phyloP scores from a whole-genome alignment of 257 asterid genomes.

The Marsdenia floribunda region DNA sequence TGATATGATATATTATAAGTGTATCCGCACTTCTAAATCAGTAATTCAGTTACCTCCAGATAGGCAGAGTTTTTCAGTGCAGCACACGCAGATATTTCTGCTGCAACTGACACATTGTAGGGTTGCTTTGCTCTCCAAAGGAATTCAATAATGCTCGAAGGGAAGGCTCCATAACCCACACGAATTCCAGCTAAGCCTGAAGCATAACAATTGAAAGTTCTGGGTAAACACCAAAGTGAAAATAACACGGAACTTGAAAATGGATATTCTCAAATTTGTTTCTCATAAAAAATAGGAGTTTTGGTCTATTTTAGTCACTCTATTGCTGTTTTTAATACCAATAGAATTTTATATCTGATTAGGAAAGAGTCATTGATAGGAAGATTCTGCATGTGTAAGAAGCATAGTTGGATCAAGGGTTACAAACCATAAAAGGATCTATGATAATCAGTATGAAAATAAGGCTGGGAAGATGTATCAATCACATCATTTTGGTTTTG shows the following conservation, averaged over 20 bases:
- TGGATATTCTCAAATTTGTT: neutral
- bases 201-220: slow-evolving; percentile 17
- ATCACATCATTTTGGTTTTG: too few species aligned
- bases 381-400: neutral
- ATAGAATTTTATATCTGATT: neutral
- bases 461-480: neutral
- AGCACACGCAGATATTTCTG: slow-evolving; percentile 95
- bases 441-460: neutral
- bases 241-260: neutral
- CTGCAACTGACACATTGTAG: slow-evolving; percentile 95
- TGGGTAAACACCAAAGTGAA: too few species aligned
- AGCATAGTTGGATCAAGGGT: neutral
- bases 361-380: neutral
- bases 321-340: neutral
- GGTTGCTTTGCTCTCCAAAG: slow-evolving; percentile 99
- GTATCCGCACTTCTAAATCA: neutral
- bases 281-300: neutral
- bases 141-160: slow-evolving; percentile 78
- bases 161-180: slow-evolving; percentile 96
- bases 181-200: slow-evolving; percentile 95
- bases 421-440: neutral
- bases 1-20: neutral
- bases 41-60: slow-evolving; percentile 56
- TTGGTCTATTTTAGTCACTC: neutral
- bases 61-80: slow-evolving; percentile 73